A percentile compares a stretch with the other conserved stretches of the same genome.
Conservation (phyloP, 306 rosid genomes). For the Glycine soja region DNA sequence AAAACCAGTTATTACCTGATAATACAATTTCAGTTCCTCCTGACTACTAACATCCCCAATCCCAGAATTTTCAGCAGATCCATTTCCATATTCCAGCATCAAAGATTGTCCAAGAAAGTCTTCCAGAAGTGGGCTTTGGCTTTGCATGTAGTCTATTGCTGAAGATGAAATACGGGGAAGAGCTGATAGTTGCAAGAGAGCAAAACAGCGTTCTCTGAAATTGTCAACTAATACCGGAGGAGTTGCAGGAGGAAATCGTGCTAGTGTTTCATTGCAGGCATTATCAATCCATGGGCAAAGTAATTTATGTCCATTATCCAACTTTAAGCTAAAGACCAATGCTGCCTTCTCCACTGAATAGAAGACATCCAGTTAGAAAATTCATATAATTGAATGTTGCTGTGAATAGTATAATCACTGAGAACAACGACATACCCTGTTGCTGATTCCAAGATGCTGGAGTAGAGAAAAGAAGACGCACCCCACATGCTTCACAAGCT, state of each 20-base stretch:
- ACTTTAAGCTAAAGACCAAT: slow-evolving; percentile 86
- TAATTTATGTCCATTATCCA: slow-evolving; percentile 89
- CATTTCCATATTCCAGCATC: slow-evolving; percentile 59
- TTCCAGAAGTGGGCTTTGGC: slow-evolving; percentile 66
- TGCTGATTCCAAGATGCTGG: slow-evolving; percentile 92
- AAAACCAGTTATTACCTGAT: slow-evolving; percentile 62
- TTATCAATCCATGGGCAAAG: slow-evolving; percentile 96
- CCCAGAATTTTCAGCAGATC: slow-evolving; percentile 52
- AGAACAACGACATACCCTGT: slow-evolving; percentile 65
- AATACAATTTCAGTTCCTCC: slow-evolving; percentile 63
- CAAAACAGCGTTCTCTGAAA: slow-evolving; percentile 69
- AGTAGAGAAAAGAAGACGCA: slow-evolving; percentile 78
- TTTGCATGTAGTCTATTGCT: slow-evolving; percentile 59
- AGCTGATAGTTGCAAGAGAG: slow-evolving; percentile 66
- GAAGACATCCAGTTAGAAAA: slow-evolving; percentile 38
- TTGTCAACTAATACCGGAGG: slow-evolving; percentile 70
- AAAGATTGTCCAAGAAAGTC: slow-evolving; percentile 68
- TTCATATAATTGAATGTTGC: slow-evolving; percentile 6
- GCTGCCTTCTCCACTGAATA: slow-evolving; percentile 95
- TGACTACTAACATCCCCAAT: slow-evolving; percentile 58
- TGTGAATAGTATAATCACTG: slow-evolving; percentile 5
- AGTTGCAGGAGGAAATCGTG: slow-evolving; percentile 77
- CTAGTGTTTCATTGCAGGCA: slow-evolving; percentile 80
- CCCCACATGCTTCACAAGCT: slow-evolving; percentile 86
- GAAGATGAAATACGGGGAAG: slow-evolving; percentile 81